These are phyloP conservation scores for Sclerotinia sclerotiorum DNA, from an alignment of 2,329 filamentous ascomycete genomes.

Conservation along the genomic window DNA sequence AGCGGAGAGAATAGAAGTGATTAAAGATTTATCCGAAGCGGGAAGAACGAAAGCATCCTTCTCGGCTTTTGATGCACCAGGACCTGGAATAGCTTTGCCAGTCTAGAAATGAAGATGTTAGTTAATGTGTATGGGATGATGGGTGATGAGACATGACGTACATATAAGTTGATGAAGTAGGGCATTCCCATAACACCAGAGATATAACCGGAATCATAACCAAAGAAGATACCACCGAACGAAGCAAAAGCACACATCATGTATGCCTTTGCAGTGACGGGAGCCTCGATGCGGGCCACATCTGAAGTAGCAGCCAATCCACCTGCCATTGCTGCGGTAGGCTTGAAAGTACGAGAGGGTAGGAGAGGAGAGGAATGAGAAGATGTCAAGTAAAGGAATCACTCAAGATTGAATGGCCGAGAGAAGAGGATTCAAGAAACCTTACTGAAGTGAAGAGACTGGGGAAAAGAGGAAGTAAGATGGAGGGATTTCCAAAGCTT, in stretches of 20 bases:
- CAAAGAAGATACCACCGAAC: slow-evolving; percentile 59
- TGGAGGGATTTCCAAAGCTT: slow-evolving; percentile 16
- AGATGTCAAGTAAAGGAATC: not conserved
- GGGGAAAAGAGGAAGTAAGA: not conserved
- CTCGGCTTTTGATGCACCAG: slow-evolving; percentile 25
- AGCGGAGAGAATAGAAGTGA: slow-evolving; percentile 68
- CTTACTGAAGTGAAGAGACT: not conserved
- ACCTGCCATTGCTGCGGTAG: slow-evolving; percentile 18
- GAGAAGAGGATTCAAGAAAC: not conserved
- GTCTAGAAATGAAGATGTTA: slow-evolving; percentile 19
- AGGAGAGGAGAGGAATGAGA: not conserved
- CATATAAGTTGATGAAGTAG: slow-evolving; percentile 40
- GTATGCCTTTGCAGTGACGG: slow-evolving; percentile 68
- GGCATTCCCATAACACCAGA: slow-evolving; percentile 55
- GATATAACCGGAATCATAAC: slow-evolving; percentile 77
- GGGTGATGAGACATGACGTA: slow-evolving; percentile 18
- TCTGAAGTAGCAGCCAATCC: slow-evolving; percentile 49
- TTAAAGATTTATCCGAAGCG: slow-evolving; percentile 55
- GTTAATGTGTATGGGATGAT: not conserved
- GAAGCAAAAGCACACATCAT: slow-evolving; percentile 68
- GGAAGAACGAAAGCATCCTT: slow-evolving; percentile 42
- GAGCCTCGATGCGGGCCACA: slow-evolving; percentile 67
- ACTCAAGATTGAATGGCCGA: not conserved
- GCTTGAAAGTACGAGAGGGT: not conserved
- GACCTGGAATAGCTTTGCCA: slow-evolving; percentile 30